phyloP scores from a whole-genome alignment of 805 yeast genomes.

The Starmerella cellae region DNA sequence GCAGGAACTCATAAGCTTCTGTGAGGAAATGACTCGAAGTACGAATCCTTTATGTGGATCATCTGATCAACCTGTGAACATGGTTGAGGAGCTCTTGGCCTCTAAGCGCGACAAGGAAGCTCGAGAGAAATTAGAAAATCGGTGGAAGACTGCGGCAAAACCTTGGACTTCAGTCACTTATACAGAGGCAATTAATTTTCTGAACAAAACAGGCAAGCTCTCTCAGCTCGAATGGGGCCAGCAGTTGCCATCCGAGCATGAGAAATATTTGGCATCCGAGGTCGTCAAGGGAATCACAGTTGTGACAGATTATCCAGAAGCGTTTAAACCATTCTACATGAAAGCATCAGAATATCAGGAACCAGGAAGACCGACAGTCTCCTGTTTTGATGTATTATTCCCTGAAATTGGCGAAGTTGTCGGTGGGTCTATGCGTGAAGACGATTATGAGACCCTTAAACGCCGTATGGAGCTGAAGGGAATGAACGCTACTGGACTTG shows the following conservation, averaged over 20 bases:
- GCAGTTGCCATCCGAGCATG: constrained; percentile 70
- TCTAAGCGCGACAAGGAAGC: constrained; percentile 29
- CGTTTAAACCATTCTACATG: constrained; percentile 88
- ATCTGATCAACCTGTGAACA: constrained; percentile 3
- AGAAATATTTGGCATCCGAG: constrained; percentile 71
- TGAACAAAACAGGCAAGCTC: constrained; percentile 28
- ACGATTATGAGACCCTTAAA: constrained; percentile 37
- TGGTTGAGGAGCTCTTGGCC: constrained; percentile 21
- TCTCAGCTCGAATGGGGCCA: constrained; percentile 53
- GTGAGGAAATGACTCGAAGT: constrained; percentile 55
- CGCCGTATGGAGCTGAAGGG: constrained; percentile 38
- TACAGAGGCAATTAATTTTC: constrained; percentile 52
- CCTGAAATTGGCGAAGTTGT: constrained; percentile 89
- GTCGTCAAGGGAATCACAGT: constrained; percentile 57
- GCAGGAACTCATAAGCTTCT: constrained; percentile 46
- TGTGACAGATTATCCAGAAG: constrained; percentile 74
- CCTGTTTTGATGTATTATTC: constrained; percentile 75
- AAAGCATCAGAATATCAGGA: constrained; percentile 24
- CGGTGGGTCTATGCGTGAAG: constrained; percentile 91
- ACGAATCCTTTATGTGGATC: no score
- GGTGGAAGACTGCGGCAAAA: constrained; percentile 49
- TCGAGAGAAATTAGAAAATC: constrained; percentile 28
- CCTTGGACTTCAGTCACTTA: constrained; percentile 66
- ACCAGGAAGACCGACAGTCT: constrained; percentile 38
- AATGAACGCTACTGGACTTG: constrained; percentile 45